phyloP scores from a whole-genome alignment of 805 yeast species.

The Pichia exigua region DNA sequence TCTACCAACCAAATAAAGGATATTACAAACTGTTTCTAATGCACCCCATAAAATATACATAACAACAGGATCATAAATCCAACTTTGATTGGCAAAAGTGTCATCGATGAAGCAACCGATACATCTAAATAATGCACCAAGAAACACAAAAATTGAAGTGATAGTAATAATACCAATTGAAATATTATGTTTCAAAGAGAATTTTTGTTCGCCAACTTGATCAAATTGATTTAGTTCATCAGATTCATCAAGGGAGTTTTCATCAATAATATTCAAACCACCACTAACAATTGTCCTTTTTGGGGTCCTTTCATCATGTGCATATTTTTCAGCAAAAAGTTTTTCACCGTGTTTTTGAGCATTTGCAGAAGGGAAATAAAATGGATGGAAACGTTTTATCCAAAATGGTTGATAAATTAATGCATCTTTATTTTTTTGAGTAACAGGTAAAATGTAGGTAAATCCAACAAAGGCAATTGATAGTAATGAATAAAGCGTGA shows the following conservation, averaged over 20 bases:
- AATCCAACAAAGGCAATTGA: slow-evolving; percentile 41
- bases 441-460: slow-evolving; percentile 51
- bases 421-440: slow-evolving; percentile 39
- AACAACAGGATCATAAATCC: slow-evolving; percentile 46
- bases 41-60: slow-evolving; percentile 67
- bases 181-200: slow-evolving; percentile 37
- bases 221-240: slow-evolving; percentile 19
- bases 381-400: slow-evolving; percentile 56
- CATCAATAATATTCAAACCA: slow-evolving; percentile 9
- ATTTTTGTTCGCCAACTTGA: slow-evolving; percentile 17
- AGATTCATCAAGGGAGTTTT: slow-evolving; percentile 8
- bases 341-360: slow-evolving; percentile 33
- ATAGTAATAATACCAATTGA: slow-evolving; percentile 40
- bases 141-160: slow-evolving; percentile 42
- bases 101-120: slow-evolving; percentile 36
- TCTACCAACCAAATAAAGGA: slow-evolving; percentile 53
- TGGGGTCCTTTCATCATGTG: slow-evolving; percentile 14
- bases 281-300: slow-evolving; percentile 26
- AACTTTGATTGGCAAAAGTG: slow-evolving; percentile 28
- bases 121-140: slow-evolving; percentile 44
- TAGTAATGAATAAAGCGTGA: slow-evolving; percentile 43
- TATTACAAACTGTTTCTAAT: slow-evolving; percentile 50
- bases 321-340: slow-evolving; percentile 16
- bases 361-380: slow-evolving; percentile 50
- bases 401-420: slow-evolving; percentile 68